Evolutionary conservation across 805 yeast species (phyloP), one percentile per base, ranked within the genome.

Genomic region (Pichia nanzhaoensis): DNA sequence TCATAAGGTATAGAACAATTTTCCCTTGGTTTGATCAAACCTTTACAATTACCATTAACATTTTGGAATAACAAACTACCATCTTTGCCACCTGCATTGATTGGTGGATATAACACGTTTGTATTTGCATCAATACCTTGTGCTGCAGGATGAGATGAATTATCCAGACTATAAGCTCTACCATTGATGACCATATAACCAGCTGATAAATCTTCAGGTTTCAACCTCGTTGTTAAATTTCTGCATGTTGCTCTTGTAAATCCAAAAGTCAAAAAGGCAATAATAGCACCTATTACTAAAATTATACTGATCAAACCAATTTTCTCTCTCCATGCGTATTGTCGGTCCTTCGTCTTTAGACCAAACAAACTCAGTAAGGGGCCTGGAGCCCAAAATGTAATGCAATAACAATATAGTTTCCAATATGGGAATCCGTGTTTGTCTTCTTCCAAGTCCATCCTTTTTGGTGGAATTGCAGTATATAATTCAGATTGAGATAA

Each of bases 271-370:
- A 91, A 69, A 60, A 73, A 93, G 1, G 95, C 96, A 34, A 89
- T 84, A 42, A 84, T 61, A 0, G 86, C 78, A 45, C 93, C 97
- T 38, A 85, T 66, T 53, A 75, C 74, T 17, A 83, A 51, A 55
- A 91, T 89, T 44, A 89, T 72, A 1, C 93, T 74, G 37, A 91
- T 70, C 37, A 93, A 71, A 1, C 88, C 98, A 44, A 90, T 84
- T 59, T 91, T 91, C 59, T 93, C 99, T 58, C 99, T 76, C 99
- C 99, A 93, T 0, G 98, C 98, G 70, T 80, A 78, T 60, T 90
- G 97, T 48, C 95, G 78, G 37, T 81, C 90, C 53, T 79, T 78
- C 18, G 84, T 79, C 30, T 75, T 74, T 74, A 91, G 74, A 3
- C 98, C 98, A 64, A 78, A 84, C 37, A 85, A 62, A 37, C 67